Base-by-base conservation (phyloP, 805 yeast species). In the Pichia manshurica region DNA sequence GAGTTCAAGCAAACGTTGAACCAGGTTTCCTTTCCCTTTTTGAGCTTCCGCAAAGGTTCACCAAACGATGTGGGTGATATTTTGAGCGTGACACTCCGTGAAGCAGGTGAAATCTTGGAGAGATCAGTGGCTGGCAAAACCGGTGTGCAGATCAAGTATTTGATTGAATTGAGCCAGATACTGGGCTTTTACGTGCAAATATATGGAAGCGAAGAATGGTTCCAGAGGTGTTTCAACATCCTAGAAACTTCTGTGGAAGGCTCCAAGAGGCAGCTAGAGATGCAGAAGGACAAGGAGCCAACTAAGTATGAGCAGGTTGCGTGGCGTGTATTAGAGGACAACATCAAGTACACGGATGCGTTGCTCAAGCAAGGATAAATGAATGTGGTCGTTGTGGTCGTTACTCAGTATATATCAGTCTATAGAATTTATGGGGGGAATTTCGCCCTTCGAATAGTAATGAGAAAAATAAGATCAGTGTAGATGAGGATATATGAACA, bases 91-190 rank as follows among this genome's bases (percentile, higher is more conserved):
- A 28, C 41, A 13, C 19, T 50, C 4, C 5, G 17, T 4, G 50
- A 48, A 6, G n/a, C 45, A 1, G 5, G 13, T 7, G 39, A 34
- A 15, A 13, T 39, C 5, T 20, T 48, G 5, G 16, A 34, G 2
- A 39, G 33, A 12, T 44, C 40, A 9, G 31, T 38, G 1, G 31
- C 16, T 2, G 19, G 16, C 16, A 19, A 41, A 3, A 33, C 23
- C 4, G 38, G 34, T 10, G 23, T 53, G 17, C 44, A 53, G 7
- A 41, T 45, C 12, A 46, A 31, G 13, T 46, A 47, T 32, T 23
- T 53, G 16, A 20, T 49, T 2, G 48, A 42, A 21, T 25, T 53
- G 22, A 47, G 52, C 22, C 48, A 50, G 28, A 35, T 44, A 31
- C 38, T 47, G 5, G 55, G 53, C 5, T 35, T 50, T 15, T 53